Base-by-base conservation (phyloP, 108 stramenopile species). In the Ochromonas danica region DNA sequence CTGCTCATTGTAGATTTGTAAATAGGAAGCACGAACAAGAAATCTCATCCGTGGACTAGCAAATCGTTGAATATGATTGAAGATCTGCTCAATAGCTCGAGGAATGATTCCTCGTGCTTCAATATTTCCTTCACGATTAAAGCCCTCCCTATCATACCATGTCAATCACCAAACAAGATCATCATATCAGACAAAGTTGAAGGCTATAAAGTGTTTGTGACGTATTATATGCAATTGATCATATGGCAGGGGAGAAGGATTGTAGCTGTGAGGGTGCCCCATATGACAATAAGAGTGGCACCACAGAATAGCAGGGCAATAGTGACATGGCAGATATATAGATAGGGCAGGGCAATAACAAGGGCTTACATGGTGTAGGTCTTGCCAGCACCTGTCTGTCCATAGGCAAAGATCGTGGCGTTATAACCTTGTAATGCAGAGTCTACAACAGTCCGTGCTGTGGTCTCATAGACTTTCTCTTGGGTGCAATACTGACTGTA, bases 401-500 rank as follows among this genome's bases (percentile, higher is more conserved):
- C 79, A 70, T 61, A 97, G 1, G 97, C 97, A 51, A 98, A 81
- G 39, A 94, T 90, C 1, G 97, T 97, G 6, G 96, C 95, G 88
- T 98, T 97, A 86, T 96, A 98, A 65, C 97, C 97, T 77, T 93
- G 87, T 74, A 91, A 71, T 71, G 81, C 87, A 61, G 80, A 85
- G 39, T 83, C 86, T 0, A 91, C 90, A 28, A 89, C 78, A 0
- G 78, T 62, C 61, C 83, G 77, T 0, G 90, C 90, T 0, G 87
- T 87, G 25, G 80, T 83, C 41, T 87, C 87, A 78, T 90, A 91
- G 38, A 91, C 84, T 42, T 80, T 65, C 42, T 33, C n/a, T 67
- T 91, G 90, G 6, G 82, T 61, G 61, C 42, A 61, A 6, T 62
- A 51, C 39, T 62, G 78, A 39, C 75, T 88, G 80, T 87, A 87